Base-by-base conservation (phyloP, 2,329 filamentous ascomycete species). In the Aureobasidium uvarum region DNA sequence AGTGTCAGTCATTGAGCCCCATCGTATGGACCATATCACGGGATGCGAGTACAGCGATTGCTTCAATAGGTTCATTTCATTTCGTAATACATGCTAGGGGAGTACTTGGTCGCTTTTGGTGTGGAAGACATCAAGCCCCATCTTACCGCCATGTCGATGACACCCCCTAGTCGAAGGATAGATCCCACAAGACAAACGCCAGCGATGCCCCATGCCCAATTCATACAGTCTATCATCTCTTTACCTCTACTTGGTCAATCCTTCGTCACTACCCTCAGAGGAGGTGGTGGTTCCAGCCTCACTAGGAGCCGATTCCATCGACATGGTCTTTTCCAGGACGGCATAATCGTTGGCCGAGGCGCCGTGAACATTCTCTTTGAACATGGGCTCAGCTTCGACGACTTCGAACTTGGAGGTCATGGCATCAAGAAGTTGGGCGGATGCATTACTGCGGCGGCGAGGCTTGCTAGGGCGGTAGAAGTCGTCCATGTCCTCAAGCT, bases 371-470 rank as follows among this genome's bases (percentile, higher is more conserved):
- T 86, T 85, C 79, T 97, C 93, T 77, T 98, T 92, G 71, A 96
- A 96, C 74, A 96, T 90, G 46, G 92, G 93, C 74, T 98, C 94
- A 20, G 86, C 83, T 72, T 98, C 95, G 75, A 92, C 84, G 71
- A 90, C 83, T 79, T 99, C 95, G 76, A 97, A 98, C 81, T 99
- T 99, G 79, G 93, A 96, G 85, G 95, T 96, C 81, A 96, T 91
- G 76, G 93, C 86, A 67, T 85, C 84, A 71, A 91, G 81, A 72
- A 86, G 83, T 73, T 86, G 84, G 64, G 86, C 87, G 80, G 89
- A 93, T 77, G 90, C 94, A 82, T 98, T 98, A 79, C 91, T 96
- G 77, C 91, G 92, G 77, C 94, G 95, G 69, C 94, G 92, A 66
- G 90, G 82, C 72, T 97, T 95, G 82, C 84, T 85, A 74, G 96